Evolutionary conservation across 305 asterid genomes (phyloP).

Genomic region (Fraxinus paxiana): DNA sequence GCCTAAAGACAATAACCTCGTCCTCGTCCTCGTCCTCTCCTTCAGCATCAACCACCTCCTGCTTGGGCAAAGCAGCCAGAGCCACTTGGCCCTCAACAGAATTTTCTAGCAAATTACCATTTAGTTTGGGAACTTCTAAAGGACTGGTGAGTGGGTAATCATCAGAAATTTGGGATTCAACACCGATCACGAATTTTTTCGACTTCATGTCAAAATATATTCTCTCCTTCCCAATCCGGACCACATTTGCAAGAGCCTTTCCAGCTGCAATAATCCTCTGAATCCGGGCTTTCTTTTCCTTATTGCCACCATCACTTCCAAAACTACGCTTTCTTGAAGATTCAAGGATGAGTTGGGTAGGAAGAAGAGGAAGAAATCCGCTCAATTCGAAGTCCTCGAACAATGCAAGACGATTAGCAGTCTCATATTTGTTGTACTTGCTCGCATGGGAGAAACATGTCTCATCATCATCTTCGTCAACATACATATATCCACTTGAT

Average conservation of each 20-base stretch:
- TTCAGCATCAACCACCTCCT: slow-evolving; percentile 33
- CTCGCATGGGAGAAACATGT: slow-evolving; percentile 59
- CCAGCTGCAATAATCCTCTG: slow-evolving; percentile 87
- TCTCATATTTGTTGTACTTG: slow-evolving; percentile 78
- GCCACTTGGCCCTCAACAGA: slow-evolving; percentile 27
- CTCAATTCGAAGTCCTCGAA: slow-evolving; percentile 89
- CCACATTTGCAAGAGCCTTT: slow-evolving; percentile 72
- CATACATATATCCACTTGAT: background rate
- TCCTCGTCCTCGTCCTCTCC: slow-evolving; percentile 85
- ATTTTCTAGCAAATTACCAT: slow-evolving; percentile 27
- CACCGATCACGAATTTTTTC: slow-evolving; percentile 63
- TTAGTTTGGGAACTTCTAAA: slow-evolving; percentile 33
- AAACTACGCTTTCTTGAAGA: slow-evolving; percentile 69
- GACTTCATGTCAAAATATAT: slow-evolving; percentile 57
- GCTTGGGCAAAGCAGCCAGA: slow-evolving; percentile 24
- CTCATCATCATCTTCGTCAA: background rate
- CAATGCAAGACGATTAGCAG: slow-evolving; percentile 71
- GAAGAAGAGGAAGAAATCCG: slow-evolving; percentile 71
- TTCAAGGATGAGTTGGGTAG: slow-evolving; percentile 84
- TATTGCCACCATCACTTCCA: slow-evolving; percentile 57
- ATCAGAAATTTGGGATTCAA: slow-evolving; percentile 52
- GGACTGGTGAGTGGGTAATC: slow-evolving; percentile 35
- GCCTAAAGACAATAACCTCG: slow-evolving; percentile 84
- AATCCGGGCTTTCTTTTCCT: slow-evolving; percentile 56
- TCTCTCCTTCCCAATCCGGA: slow-evolving; percentile 55